Evolutionary conservation across 352 stramenopile genomes (phyloP).

Genomic region (Globisporangium apiculatum): DNA sequence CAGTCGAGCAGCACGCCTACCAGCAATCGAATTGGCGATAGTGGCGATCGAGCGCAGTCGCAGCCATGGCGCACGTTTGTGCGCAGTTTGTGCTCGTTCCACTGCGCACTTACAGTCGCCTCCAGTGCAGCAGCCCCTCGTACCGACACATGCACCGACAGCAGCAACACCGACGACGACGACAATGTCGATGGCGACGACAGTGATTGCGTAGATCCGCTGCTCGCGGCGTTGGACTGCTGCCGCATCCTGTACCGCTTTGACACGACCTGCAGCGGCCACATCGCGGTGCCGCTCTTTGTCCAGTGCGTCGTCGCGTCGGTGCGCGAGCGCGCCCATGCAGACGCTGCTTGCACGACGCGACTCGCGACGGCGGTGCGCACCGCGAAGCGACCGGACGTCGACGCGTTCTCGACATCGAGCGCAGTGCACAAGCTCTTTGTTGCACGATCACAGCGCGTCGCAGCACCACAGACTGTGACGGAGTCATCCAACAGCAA

Average conservation of each 20-base stretch:
- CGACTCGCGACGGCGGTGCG: constrained; percentile 11
- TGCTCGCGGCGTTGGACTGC: constrained; percentile 13
- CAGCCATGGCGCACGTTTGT: constrained; percentile 22
- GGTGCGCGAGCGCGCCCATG: constrained; percentile 4
- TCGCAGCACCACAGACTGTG: not conserved
- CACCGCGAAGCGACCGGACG: constrained; percentile 21
- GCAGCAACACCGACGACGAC: not conserved
- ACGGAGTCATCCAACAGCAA: no score
- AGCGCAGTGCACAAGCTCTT: constrained; percentile 37
- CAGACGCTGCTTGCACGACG: not conserved
- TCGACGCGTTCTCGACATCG: constrained; percentile 29
- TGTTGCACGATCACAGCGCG: constrained; percentile 14
- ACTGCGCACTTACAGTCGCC: constrained; percentile 6
- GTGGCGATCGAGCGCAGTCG: not conserved
- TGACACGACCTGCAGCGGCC: constrained; percentile 18
- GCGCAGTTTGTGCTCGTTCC: constrained; percentile 16
- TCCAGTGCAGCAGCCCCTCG: not conserved
- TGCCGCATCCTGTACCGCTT: constrained; percentile 42
- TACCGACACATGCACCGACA: not conserved
- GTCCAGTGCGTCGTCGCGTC: constrained; percentile 8
- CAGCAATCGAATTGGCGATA: not conserved
- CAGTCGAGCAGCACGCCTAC: no score
- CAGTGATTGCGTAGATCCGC: not conserved
- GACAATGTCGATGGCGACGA: not conserved
- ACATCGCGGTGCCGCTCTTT: constrained; percentile 17